These are phyloP conservation scores for Candolleomyces eurysporus DNA, from an alignment of 768 basidiomycete genomes.

Conservation along the genomic window DNA sequence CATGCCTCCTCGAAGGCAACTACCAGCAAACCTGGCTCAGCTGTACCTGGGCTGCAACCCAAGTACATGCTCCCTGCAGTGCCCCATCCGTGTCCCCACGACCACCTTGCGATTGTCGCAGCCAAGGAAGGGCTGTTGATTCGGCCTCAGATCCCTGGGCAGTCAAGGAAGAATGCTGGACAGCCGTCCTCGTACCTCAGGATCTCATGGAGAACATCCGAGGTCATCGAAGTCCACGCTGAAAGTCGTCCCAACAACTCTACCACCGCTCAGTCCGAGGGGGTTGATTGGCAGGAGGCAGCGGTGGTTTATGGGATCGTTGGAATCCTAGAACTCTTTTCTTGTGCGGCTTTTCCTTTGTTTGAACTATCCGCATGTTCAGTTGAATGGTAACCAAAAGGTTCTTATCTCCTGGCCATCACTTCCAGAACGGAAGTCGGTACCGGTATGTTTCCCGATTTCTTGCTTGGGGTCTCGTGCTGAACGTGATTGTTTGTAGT, in stretches of 20 bases:
- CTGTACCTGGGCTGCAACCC: slow-evolving; percentile 47
- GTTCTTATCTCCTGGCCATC: slow-evolving; percentile 75
- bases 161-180: slow-evolving; percentile 13
- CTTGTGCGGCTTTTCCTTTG: slow-evolving; percentile 45
- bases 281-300: slow-evolving; percentile 52
- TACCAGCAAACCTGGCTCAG: slow-evolving; percentile 13
- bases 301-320: slow-evolving; percentile 74
- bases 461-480: slow-evolving; percentile 2
- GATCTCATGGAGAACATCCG: slow-evolving; percentile 55
- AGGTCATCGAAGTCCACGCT: slow-evolving; percentile 24
- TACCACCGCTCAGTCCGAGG: slow-evolving; percentile 20
- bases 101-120: slow-evolving; percentile 60
- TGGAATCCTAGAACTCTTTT: slow-evolving; percentile 69
- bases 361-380: slow-evolving; percentile 6
- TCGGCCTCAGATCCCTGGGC: slow-evolving; percentile 47
- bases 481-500: slow-evolving; percentile 39
- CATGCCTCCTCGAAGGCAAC: slow-evolving; percentile 7
- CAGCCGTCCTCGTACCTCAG: slow-evolving; percentile 38
- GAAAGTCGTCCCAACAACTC: slow-evolving; percentile 39
- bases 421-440: slow-evolving; percentile 63
- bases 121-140: slow-evolving; percentile 66
- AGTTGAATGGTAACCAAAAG: slow-evolving; percentile 33
- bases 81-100: slow-evolving; percentile 74
- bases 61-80: slow-evolving; percentile 64
- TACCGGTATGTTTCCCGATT: slow-evolving; percentile 46